These are phyloP conservation scores for Lasiosphaeria hispida DNA, from an alignment of 495 filamentous ascomycete species.

Conservation along the genomic window DNA sequence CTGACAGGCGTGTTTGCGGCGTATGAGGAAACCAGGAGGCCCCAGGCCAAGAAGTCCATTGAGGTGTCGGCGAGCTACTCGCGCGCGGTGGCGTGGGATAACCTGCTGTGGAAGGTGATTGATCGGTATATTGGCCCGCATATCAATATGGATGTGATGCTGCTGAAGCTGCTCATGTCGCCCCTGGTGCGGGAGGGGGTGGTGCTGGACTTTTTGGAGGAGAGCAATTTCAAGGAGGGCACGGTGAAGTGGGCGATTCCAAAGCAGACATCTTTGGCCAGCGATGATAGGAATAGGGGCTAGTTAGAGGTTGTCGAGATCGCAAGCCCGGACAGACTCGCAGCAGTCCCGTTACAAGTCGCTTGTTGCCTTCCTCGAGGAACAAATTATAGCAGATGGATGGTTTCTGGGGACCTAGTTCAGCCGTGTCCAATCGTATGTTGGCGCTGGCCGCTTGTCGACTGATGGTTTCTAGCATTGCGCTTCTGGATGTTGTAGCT, in stretches of 20 bases:
- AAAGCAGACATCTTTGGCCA: too few relatives aligned
- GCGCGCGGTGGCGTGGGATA: conserved; percentile 2
- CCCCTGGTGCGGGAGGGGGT: conserved; percentile 1
- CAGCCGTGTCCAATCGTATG: too few relatives aligned
- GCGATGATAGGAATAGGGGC: too few relatives aligned
- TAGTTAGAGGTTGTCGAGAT: too few relatives aligned
- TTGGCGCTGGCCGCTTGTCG: too few relatives aligned
- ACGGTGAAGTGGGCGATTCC: conserved; percentile 1
- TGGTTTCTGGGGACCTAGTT: too few relatives aligned
- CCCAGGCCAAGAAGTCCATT: not conserved
- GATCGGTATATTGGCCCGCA: conserved; percentile 4
- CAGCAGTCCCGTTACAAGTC: too few relatives aligned
- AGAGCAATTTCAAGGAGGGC: conserved; percentile 1
- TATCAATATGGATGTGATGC: not conserved
- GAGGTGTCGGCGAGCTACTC: not conserved
- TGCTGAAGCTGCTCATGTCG: not conserved
- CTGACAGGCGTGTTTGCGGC: not conserved
- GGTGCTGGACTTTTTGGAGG: conserved; percentile 9
- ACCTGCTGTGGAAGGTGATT: not conserved
- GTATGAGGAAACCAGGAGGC: not conserved
- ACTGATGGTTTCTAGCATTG: too few relatives aligned
- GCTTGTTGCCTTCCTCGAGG: too few relatives aligned
- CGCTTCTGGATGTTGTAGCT: too few relatives aligned
- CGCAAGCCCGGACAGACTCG: too few relatives aligned
- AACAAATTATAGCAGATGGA: too few relatives aligned